Percentiles rank a stretch among this genome's conserved stretches.
These are phyloP conservation scores for Elsinoe australis DNA, from an alignment of 2,329 filamentous ascomycete genomes.

Conservation along the genomic window DNA sequence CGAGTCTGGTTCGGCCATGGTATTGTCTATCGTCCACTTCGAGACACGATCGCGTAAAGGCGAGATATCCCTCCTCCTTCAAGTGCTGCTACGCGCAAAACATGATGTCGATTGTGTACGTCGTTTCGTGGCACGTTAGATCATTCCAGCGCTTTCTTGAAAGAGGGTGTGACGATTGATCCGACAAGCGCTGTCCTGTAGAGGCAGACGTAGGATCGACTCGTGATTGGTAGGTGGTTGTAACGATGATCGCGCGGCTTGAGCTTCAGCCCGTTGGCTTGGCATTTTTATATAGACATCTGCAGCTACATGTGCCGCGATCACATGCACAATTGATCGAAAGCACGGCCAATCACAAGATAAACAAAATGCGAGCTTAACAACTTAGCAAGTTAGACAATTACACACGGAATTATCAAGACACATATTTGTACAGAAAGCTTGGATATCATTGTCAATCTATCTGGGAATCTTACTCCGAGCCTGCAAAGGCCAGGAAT, in stretches of 20 bases:
- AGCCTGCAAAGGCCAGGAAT: constrained; percentile 11
- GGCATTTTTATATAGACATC: constrained; percentile 3
- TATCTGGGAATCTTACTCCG: constrained; percentile 8
- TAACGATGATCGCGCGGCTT: too few relatives aligned
- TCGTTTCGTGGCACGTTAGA: too few relatives aligned
- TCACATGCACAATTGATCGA: too few relatives aligned
- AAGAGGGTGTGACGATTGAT: constrained; percentile 1
- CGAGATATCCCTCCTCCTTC: too few relatives aligned
- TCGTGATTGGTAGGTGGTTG: too few relatives aligned
- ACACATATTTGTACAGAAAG: neutral
- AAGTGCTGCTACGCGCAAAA: too few relatives aligned
- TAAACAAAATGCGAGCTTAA: too few relatives aligned
- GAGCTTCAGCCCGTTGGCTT: constrained; percentile 13
- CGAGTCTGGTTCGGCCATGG: constrained; percentile 19
- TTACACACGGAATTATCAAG: neutral
- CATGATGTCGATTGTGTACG: too few relatives aligned
- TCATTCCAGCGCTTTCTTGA: neutral
- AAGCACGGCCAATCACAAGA: too few relatives aligned
- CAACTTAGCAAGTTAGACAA: too few relatives aligned
- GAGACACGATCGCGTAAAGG: neutral
- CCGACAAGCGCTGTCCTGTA: too few relatives aligned
- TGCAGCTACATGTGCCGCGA: neutral
- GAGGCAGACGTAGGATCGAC: too few relatives aligned
- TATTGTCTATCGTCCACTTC: neutral
- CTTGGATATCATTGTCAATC: constrained; percentile 11